Evolutionary conservation across 1,139 yeast genomes (phyloP).

Genomic region (Zygosaccharomyces sapae): DNA sequence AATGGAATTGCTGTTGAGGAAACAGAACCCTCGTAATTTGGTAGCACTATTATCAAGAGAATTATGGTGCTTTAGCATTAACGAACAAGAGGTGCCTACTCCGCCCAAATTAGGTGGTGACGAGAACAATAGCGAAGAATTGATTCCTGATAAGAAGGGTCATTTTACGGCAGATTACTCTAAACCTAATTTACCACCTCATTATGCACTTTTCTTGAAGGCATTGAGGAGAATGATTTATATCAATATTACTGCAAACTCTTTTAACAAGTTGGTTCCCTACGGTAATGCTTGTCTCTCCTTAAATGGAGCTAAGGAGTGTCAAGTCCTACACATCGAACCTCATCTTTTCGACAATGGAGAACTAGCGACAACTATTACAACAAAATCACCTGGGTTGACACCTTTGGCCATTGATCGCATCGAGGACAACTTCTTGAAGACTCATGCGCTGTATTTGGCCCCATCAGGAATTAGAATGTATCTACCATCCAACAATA

Average conservation of each 20-base stretch:
- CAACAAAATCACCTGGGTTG: conserved; percentile 33
- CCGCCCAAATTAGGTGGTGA: conserved; percentile 15
- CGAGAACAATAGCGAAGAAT: conserved; percentile 8
- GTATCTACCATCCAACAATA: conserved; percentile 47
- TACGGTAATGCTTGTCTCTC: conserved; percentile 53
- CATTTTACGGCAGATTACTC: conserved; percentile 36
- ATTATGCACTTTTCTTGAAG: conserved; percentile 53
- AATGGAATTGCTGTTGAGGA: conserved; percentile 55
- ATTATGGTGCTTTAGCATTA: conserved; percentile 54
- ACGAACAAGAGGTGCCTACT: conserved; percentile 34
- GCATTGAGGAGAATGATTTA: conserved; percentile 56
- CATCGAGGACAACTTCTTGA: conserved; percentile 25
- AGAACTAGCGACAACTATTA: conserved; percentile 43
- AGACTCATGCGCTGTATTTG: conserved; percentile 52
- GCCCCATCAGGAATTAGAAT: conserved; percentile 77
- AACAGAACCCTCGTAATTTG: conserved; percentile 48
- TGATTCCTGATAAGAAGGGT: conserved; percentile 30
- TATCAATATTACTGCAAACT: conserved; percentile 41
- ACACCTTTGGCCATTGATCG: conserved; percentile 24
- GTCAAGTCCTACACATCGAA: conserved; percentile 46
- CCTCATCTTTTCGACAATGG: conserved; percentile 54
- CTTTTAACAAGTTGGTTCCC: conserved; percentile 41
- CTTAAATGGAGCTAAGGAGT: conserved; percentile 18
- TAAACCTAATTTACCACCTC: conserved; percentile 43
- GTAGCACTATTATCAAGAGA: conserved; percentile 59